These are phyloP conservation scores for Candida tetrigidarum DNA, from an alignment of 1,139 yeast species.

Conservation along the genomic window DNA sequence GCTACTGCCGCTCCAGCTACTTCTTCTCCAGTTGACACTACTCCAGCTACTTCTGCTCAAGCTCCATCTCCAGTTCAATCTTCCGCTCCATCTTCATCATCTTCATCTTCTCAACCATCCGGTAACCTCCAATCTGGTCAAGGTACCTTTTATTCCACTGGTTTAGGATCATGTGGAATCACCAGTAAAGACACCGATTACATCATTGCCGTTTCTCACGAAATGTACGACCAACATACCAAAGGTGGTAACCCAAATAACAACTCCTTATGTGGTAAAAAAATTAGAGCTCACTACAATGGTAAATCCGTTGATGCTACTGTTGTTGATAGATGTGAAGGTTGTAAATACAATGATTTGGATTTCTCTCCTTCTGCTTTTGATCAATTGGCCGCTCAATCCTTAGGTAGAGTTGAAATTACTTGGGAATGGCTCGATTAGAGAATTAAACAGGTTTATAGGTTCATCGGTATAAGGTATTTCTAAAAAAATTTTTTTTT, in stretches of 20 bases:
- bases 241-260: conserved; percentile 43
- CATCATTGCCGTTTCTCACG: conserved; percentile 48
- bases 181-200: conserved; percentile 50
- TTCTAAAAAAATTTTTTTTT: background rate
- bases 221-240: conserved; percentile 35
- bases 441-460: background rate
- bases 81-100: conserved; percentile 21
- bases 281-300: conserved; percentile 40
- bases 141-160: conserved; percentile 63
- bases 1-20: conserved; percentile 15
- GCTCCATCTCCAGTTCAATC: conserved; percentile 24
- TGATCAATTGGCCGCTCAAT: conserved; percentile 37
- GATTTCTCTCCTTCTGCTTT: conserved; percentile 53
- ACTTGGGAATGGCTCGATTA: conserved; percentile 40
- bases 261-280: conserved; percentile 48
- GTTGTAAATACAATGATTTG: conserved; percentile 41
- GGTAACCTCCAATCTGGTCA: conserved; percentile 40
- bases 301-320: conserved; percentile 49
- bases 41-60: conserved; percentile 17
- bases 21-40: conserved; percentile 15
- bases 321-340: conserved; percentile 48
- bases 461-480: background rate
- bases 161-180: conserved; percentile 66
- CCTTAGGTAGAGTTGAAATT: conserved; percentile 46
- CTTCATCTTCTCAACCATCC: conserved; percentile 18